Percentiles rank a stretch among this genome's conserved stretches.
These are phyloP conservation scores for Metschnikowia arizonensis DNA, from an alignment of 805 yeast genomes.

Conservation along the genomic window DNA sequence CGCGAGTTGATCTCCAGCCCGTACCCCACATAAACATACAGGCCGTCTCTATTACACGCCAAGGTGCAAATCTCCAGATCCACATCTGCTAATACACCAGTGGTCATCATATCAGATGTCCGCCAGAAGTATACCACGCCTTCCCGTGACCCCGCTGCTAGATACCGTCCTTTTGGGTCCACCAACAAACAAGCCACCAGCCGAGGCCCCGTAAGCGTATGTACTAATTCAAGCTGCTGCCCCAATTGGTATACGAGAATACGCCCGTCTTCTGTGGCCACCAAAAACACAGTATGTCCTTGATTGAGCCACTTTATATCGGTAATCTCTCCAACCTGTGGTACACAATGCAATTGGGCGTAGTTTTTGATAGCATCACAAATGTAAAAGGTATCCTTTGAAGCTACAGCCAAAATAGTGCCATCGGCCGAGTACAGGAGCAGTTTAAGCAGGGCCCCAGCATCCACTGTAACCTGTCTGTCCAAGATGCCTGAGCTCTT, in stretches of 20 bases:
- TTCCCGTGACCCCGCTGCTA: conserved; percentile 55
- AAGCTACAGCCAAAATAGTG: conserved; percentile 40
- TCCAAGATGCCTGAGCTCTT: conserved; percentile 12
- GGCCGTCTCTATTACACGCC: conserved; percentile 44
- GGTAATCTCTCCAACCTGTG: conserved; percentile 23
- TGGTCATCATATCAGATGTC: conserved; percentile 32
- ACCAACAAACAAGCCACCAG: conserved; percentile 43
- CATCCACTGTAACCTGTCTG: conserved; percentile 20
- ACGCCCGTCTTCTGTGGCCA: conserved; percentile 48
- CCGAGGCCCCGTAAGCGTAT: conserved; percentile 43
- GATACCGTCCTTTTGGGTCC: conserved; percentile 49
- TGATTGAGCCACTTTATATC: conserved; percentile 46
- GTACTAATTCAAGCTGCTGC: not conserved
- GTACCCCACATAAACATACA: conserved; percentile 41
- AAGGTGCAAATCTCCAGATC: conserved; percentile 43
- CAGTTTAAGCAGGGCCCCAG: conserved; percentile 12
- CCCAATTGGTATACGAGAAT: conserved; percentile 24
- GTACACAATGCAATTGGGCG: conserved; percentile 16
- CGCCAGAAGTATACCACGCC: conserved; percentile 54
- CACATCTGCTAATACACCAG: conserved; percentile 34
- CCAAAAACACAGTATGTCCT: conserved; percentile 28
- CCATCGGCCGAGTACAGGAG: conserved; percentile 47
- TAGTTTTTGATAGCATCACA: conserved; percentile 32
- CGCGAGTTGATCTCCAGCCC: conserved; percentile 40
- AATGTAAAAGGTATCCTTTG: conserved; percentile 36